Evolutionary conservation across 257 asterid genomes (phyloP).

Genomic region (Petunia secreta): DNA sequence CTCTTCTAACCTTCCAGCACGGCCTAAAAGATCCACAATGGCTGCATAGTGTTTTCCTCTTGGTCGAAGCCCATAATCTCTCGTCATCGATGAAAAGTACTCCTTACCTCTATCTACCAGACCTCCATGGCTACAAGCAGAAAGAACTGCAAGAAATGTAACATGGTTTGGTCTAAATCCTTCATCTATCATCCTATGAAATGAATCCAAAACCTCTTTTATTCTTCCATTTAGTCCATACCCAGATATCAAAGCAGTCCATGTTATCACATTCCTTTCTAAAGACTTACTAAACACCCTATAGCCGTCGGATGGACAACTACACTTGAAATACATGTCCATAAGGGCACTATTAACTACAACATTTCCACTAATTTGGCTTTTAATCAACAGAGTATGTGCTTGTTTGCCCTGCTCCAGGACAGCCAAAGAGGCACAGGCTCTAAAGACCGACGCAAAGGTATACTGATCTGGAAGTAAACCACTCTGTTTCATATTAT

Average conservation of each 20-base stretch:
- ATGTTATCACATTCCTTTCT: conserved; percentile 76
- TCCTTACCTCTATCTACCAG: conserved; percentile 71
- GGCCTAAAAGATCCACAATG: conserved; percentile 87
- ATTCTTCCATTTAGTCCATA: conserved; percentile 85
- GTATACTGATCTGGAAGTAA: conserved; percentile 85
- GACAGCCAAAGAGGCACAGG: conserved; percentile 87
- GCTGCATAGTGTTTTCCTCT: conserved; percentile 78
- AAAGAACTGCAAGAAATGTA: conserved; percentile 84
- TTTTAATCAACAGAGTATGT: conserved; percentile 71
- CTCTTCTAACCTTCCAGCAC: conserved; percentile 84
- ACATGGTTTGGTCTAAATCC: conserved; percentile 85
- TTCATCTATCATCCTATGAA: conserved; percentile 76
- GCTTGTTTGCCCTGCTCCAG: conserved; percentile 87
- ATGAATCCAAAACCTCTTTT: conserved; percentile 60
- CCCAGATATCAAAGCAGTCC: conserved; percentile 90
- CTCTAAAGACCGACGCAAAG: conserved; percentile 83
- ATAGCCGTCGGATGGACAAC: conserved; percentile 73
- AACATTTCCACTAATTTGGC: conserved; percentile 59
- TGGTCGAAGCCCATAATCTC: conserved; percentile 77
- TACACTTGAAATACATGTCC: conserved; percentile 98
- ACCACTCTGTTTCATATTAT: conserved; percentile 66
- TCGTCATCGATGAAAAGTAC: conserved; percentile 70
- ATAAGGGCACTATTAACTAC: conserved; percentile 82
- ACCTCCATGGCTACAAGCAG: conserved; percentile 94
- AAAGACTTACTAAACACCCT: conserved; percentile 63